phyloP scores from a whole-genome alignment of 1,284 basidiomycete genomes.

The Ceratobasidium sp. region DNA sequence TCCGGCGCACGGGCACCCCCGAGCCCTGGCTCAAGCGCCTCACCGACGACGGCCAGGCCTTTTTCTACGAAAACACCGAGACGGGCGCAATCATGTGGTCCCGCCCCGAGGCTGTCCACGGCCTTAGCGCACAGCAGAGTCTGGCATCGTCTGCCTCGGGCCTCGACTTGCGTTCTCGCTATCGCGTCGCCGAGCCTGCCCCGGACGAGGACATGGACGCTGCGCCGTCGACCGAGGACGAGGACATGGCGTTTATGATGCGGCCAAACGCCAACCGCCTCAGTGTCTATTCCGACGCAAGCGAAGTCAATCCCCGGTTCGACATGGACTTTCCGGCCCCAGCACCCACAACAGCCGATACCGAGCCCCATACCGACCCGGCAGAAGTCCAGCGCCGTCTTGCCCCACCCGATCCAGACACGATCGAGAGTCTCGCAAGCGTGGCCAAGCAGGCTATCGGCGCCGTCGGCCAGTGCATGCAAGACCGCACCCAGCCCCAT shows the following conservation, averaged over 20 bases:
- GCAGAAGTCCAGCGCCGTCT: conserved; percentile 63
- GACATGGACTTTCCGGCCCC: conserved; percentile 8
- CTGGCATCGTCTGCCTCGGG: conserved; percentile 32
- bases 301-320: conserved; percentile 64
- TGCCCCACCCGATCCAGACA: conserved; percentile 61
- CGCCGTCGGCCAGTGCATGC: conserved; percentile 59
- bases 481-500: conserved; percentile 28
- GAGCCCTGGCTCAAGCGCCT: conserved; percentile 80
- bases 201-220: not conserved
- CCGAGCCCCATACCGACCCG: conserved; percentile 27
- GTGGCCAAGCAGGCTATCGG: conserved; percentile 65
- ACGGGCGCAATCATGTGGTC: conserved; percentile 74
- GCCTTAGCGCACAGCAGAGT: conserved; percentile 25
- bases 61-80: conserved; percentile 76
- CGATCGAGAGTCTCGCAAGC: conserved; percentile 64
- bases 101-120: conserved; percentile 52
- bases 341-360: not conserved
- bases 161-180: conserved; percentile 20
- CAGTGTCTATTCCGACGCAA: conserved; percentile 78
- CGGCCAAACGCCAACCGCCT: conserved; percentile 53
- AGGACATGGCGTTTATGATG: conserved; percentile 47
- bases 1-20: conserved; percentile 62
- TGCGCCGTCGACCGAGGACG: conserved; percentile 16
- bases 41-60: conserved; percentile 82
- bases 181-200: not conserved